A percentile compares a stretch with the other conserved stretches of the same genome.
Conservation (phyloP, 768 basidiomycete genomes). For the Termitomyces sp. region DNA sequence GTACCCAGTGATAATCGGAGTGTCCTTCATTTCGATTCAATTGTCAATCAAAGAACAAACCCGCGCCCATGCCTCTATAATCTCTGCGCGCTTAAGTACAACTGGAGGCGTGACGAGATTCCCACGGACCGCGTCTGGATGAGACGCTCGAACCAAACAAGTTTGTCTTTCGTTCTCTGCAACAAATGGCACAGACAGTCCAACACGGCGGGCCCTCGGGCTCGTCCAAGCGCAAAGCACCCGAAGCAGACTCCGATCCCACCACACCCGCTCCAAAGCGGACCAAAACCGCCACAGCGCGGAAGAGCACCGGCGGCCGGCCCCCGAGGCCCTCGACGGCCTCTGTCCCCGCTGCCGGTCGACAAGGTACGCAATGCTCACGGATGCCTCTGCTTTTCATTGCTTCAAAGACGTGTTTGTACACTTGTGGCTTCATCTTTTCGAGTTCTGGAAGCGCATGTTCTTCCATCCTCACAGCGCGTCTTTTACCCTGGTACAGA, state of each 20-base stretch:
- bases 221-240: slow-evolving; percentile 39
- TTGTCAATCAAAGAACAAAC: no score
- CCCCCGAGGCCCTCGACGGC: slow-evolving; percentile 35
- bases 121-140: slow-evolving; percentile 9
- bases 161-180: not conserved
- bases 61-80: no score
- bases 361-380: slow-evolving; percentile 15
- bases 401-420: slow-evolving; percentile 35
- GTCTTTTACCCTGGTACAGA: slow-evolving; percentile 47
- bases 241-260: slow-evolving; percentile 34
- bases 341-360: not conserved
- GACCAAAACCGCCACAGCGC: slow-evolving; percentile 55
- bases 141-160: slow-evolving; percentile 16
- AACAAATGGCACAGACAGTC: slow-evolving; percentile 73
- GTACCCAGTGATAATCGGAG: slow-evolving; percentile 57
- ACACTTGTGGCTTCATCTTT: slow-evolving; percentile 37
- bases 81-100: no score
- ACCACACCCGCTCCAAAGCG: slow-evolving; percentile 47
- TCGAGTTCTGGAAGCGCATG: slow-evolving; percentile 52
- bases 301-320: slow-evolving; percentile 78
- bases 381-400: slow-evolving; percentile 54
- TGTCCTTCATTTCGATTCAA: slow-evolving; percentile 25
- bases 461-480: slow-evolving; percentile 56
- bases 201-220: slow-evolving; percentile 44
- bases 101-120: slow-evolving; percentile 12